Base-by-base conservation (phyloP, 2,329 filamentous ascomycete genomes). In the Fusarium luffae region DNA sequence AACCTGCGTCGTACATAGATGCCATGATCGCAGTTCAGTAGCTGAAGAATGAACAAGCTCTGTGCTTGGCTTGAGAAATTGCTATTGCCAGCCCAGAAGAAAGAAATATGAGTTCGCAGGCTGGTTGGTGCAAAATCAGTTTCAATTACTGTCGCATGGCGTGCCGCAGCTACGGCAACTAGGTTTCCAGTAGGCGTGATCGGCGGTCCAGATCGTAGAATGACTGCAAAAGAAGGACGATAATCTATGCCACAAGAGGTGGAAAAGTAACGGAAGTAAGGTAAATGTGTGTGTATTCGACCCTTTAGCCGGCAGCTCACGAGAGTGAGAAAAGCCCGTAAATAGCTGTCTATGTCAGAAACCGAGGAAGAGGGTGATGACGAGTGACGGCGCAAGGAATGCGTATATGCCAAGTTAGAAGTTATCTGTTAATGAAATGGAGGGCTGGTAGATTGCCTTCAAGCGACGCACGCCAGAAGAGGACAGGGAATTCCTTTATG, bases 1-100 rank as follows among this genome's bases (percentile, higher is more conserved):
- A 76, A n/a, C 71, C 82, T 65, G 80, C 82, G 66, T 86, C 82
- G 74, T 86, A 87, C 23, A 34, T n/a, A 51, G 49, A 51, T 47
- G 85, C 83, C 86, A 88, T 88, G 18, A 32, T 42, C 54, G 40
- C 44, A 54, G 49, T 46, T 68, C 48, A 34, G 41, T 42, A 46
- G 54, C 49, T 34, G 54, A 18, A 34, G 52, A 58, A n/a, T 32
- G 34, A 30, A 59, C 30, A 27, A 59, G 43, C 8, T 30, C 43
- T 25, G 30, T 27, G 27, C 51, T 34, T 27, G 14, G 28, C 41
- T 70, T 59, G 34, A 42, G 21, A 43, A 41, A 41, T 30, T 56
- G 40, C 41, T 30, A 27, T 62, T 50, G 56, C 19, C 34, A 34
- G 61, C 32, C 46, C 50, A 32, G 19, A 42, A 48, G 52, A 52